Evolutionary conservation across 768 basidiomycete species (phyloP), one percentile per base, ranked within the genome.

Genomic region (Pleurotus djamor): DNA sequence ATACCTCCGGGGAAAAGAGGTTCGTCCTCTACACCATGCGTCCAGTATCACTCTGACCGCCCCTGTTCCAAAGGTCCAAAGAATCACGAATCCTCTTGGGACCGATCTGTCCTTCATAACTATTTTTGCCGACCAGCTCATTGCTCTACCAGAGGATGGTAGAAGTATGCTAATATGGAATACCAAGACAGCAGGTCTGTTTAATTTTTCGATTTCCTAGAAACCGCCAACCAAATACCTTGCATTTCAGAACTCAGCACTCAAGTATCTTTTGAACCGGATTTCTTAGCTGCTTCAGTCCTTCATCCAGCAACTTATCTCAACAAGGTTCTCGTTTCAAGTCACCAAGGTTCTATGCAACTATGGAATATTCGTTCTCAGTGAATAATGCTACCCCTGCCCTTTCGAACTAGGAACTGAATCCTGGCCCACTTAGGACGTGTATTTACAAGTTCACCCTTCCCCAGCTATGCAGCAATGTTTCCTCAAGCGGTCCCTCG

Each of bases 301-400:
- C 79, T 97, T 4, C 97, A 99, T 69, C 97, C 97, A 2, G 89
- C 94, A 0, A 98, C 97, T 10, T 98, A 98, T 72, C 72, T 99
- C 52, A 98, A 99, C 78, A 99, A 99, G 75, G 80, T 98, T 0
- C 78, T 98, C 1, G 83, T 98, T 9, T 85, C 88, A 3, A 92
- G 93, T 65, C 82, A 76, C 58, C 82, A 95, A 70, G 97, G 97
- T 3, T 76, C 74, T 45, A 74, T 98, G 66, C 92, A 97, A 61
- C 73, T 99, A n/a, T 98, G 94, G 94, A 99, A 98, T 71, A 86
- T 94, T 62, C 82, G 87, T 6, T 88, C 94, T 9, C 83, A 83
- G 93, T 93, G 59, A 63, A 87, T 65, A 14, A 60, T 17, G 16
- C 47, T 60, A 28, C 61, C 4, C 50, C 13, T 60, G 56, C 21